Percentiles rank a stretch among this genome's conserved stretches.
Conservation (phyloP, 352 stramenopile genomes). For the Globisporangium alternatum region DNA sequence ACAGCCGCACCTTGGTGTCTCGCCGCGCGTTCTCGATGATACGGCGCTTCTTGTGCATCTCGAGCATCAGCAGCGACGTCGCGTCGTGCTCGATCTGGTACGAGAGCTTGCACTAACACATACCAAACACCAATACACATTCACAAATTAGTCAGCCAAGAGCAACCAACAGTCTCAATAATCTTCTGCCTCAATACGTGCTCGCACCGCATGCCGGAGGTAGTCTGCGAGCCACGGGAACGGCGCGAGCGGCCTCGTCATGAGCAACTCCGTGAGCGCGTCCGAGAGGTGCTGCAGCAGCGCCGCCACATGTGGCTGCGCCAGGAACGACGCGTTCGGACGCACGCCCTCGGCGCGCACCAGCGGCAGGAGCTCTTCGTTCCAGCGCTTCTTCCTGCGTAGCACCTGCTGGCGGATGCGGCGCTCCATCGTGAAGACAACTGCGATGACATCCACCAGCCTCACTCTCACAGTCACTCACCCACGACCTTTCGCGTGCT, state of each 20-base stretch:
- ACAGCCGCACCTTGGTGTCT: constrained; percentile 35
- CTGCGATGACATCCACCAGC: not conserved
- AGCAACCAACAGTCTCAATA: not conserved
- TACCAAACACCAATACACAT: not conserved
- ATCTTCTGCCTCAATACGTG: not conserved
- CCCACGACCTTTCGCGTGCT: not conserved
- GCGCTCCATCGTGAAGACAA: constrained; percentile 4
- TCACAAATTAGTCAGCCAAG: not conserved
- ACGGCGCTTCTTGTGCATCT: constrained; percentile 72
- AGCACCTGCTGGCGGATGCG: constrained; percentile 11
- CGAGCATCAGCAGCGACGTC: constrained; percentile 37
- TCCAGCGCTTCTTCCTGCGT: constrained; percentile 25
- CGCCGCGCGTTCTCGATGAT: constrained; percentile 53
- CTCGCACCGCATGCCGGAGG: constrained; percentile 41
- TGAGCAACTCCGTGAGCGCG: constrained; percentile 41
- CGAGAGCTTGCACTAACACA: constrained; percentile 55
- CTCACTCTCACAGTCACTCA: not conserved
- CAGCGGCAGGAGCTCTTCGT: constrained; percentile 25
- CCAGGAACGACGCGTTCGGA: constrained; percentile 42
- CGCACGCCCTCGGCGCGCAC: constrained; percentile 23
- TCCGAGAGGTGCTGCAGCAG: constrained; percentile 57
- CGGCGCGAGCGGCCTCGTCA: constrained; percentile 43
- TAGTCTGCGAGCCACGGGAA: constrained; percentile 59
- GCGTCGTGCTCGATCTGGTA: constrained; percentile 43
- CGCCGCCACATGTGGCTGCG: constrained; percentile 23